These are phyloP conservation scores for Alliaria petiolata DNA, from an alignment of 345 rosid species.

Conservation along the genomic window DNA sequence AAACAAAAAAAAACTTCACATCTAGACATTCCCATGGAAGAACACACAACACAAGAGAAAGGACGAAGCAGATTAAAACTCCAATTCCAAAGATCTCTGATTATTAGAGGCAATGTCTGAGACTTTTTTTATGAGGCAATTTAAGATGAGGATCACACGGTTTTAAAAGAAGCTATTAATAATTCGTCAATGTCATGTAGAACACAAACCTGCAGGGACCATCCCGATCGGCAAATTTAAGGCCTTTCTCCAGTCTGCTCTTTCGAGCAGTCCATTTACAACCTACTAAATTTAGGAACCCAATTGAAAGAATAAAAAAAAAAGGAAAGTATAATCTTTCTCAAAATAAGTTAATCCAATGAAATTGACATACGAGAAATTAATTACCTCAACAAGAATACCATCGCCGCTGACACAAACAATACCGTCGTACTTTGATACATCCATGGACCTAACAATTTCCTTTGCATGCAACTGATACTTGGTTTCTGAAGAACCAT, in stretches of 20 bases:
- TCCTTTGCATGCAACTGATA: conserved; percentile 82
- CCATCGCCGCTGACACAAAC: conserved; percentile 98
- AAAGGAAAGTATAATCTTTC: neutral
- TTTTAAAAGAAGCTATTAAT: neutral
- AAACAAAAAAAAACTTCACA: too few relatives aligned
- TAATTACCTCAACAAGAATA: conserved; percentile 82
- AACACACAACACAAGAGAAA: neutral
- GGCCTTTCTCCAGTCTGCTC: conserved; percentile 80
- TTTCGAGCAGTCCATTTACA: conserved; percentile 86
- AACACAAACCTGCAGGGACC: conserved; percentile 77
- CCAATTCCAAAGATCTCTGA: too few relatives aligned
- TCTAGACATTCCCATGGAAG: too few relatives aligned
- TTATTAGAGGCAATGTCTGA: too few relatives aligned
- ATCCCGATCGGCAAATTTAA: conserved; percentile 72
- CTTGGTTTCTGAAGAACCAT: conserved; percentile 54
- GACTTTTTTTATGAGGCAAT: too few relatives aligned
- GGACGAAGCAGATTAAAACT: neutral
- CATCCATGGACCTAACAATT: conserved; percentile 51
- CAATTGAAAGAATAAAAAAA: conserved; percentile 12
- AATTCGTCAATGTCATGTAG: neutral
- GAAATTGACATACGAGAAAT: neutral
- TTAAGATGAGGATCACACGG: too few relatives aligned
- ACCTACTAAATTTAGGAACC: conserved; percentile 69
- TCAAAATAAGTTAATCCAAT: neutral
- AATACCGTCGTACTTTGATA: conserved; percentile 70